Evolutionary conservation across 495 filamentous ascomycete species (phyloP).

Genomic region (Immersiella caudata): DNA sequence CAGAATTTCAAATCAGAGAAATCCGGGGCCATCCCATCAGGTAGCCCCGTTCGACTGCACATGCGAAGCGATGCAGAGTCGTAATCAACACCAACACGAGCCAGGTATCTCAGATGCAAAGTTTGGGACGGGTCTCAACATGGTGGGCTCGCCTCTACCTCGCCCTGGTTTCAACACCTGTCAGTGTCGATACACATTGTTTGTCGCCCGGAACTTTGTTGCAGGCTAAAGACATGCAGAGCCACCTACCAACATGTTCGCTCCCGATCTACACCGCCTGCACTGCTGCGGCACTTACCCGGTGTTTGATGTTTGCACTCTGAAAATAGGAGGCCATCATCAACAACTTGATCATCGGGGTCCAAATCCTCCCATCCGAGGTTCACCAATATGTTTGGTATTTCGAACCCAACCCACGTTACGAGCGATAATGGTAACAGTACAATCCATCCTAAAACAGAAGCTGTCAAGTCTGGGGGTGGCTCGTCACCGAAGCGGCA

Average conservation of each 20-base stretch:
- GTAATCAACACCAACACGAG: neutral
- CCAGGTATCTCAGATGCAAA: no score
- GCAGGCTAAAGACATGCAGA: neutral
- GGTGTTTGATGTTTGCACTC: conserved; percentile 2
- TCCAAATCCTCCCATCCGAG: neutral
- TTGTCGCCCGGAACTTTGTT: neutral
- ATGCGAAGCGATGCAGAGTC: neutral
- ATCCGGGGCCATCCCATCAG: neutral
- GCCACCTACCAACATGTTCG: neutral
- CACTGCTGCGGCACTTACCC: neutral
- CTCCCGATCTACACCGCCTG: neutral
- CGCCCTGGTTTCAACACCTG: neutral
- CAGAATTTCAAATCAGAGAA: neutral
- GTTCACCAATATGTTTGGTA: neutral
- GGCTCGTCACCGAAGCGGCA: conserved; percentile 34
- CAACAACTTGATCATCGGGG: neutral
- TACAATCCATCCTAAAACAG: neutral
- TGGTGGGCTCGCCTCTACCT: neutral
- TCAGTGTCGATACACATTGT: neutral
- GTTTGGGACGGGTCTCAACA: no score
- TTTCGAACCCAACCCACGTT: neutral
- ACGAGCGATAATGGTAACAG: neutral
- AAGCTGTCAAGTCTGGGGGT: conserved; percentile 1
- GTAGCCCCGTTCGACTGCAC: neutral
- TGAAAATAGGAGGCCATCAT: neutral